A percentile compares a stretch with the other conserved stretches of the same genome.
Conservation (phyloP, 2,329 filamentous ascomycete species). For the Apiospora koreana region DNA sequence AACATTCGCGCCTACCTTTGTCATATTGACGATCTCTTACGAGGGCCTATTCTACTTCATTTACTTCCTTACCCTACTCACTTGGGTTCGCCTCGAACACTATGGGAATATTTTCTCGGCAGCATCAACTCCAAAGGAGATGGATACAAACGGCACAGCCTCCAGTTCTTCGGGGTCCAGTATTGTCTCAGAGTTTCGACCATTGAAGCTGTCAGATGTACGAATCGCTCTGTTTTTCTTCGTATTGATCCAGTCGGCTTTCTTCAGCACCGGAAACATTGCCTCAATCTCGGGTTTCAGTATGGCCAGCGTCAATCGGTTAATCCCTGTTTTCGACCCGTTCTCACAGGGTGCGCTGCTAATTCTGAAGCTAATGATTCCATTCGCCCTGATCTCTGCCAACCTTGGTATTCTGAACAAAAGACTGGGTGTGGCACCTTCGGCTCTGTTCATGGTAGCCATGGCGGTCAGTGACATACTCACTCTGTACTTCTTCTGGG, state of each 20-base stretch:
- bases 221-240: slow-evolving; percentile 94
- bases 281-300: slow-evolving; percentile 93
- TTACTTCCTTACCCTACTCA: slow-evolving; percentile 79
- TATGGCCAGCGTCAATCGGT: slow-evolving; percentile 82
- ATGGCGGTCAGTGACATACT: slow-evolving; percentile 90
- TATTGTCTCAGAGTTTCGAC: slow-evolving; percentile 49
- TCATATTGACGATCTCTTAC: slow-evolving; percentile 96
- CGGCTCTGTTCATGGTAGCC: slow-evolving; percentile 89
- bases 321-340: slow-evolving; percentile 91
- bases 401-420: slow-evolving; percentile 93
- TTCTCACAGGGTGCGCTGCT: slow-evolving; percentile 88
- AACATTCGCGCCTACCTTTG: slow-evolving; percentile 88
- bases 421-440: slow-evolving; percentile 79
- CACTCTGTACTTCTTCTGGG: slow-evolving; percentile 96
- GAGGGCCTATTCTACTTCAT: slow-evolving; percentile 94
- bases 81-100: slow-evolving; percentile 92
- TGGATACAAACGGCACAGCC: slow-evolving; percentile 18
- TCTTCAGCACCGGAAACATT: slow-evolving; percentile 96
- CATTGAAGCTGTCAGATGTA: slow-evolving; percentile 78
- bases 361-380: slow-evolving; percentile 86
- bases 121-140: slow-evolving; percentile 21
- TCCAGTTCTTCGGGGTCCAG: slow-evolving; percentile 20
- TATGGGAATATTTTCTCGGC: slow-evolving; percentile 58
- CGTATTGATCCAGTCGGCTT: slow-evolving; percentile 89
- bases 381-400: slow-evolving; percentile 88